Percentiles rank a stretch among this genome's conserved stretches.
phyloP scores from a whole-genome alignment of 495 filamentous ascomycete genomes.

The Cercophora newfieldiana region DNA sequence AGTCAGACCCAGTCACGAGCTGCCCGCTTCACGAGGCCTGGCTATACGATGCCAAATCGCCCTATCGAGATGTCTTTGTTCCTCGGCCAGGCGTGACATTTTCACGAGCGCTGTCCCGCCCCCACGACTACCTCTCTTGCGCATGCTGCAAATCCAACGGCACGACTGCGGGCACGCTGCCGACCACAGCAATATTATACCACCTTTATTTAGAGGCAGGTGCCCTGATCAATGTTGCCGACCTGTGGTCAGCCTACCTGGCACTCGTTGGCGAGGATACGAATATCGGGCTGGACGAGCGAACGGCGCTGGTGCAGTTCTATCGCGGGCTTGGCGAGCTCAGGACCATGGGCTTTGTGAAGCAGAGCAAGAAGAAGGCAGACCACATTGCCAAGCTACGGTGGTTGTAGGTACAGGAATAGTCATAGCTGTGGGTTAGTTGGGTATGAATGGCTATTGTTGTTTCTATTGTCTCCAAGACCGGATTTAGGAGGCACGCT shows the following conservation, averaged over 20 bases:
- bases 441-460: neutral
- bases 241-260: constrained; percentile 87
- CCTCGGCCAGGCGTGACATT: constrained; percentile 76
- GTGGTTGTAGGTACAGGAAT: constrained; percentile 34
- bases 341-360: constrained; percentile 81
- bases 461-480: neutral
- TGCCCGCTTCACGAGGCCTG: constrained; percentile 78
- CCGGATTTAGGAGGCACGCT: neutral
- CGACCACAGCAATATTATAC: constrained; percentile 80
- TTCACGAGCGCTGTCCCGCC: constrained; percentile 75
- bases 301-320: constrained; percentile 67
- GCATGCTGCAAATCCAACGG: constrained; percentile 58
- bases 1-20: constrained; percentile 57
- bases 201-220: constrained; percentile 91
- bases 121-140: constrained; percentile 85
- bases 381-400: constrained; percentile 85
- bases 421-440: too few relatives aligned
- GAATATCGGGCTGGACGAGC: constrained; percentile 45
- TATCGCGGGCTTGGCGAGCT: constrained; percentile 82
- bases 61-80: constrained; percentile 78
- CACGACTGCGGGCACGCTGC: constrained; percentile 62
- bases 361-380: constrained; percentile 83
- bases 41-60: constrained; percentile 77
- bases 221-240: constrained; percentile 79
- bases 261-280: constrained; percentile 67